phyloP scores from a whole-genome alignment of 352 stramenopile species.

The Globisporangium nunn region DNA sequence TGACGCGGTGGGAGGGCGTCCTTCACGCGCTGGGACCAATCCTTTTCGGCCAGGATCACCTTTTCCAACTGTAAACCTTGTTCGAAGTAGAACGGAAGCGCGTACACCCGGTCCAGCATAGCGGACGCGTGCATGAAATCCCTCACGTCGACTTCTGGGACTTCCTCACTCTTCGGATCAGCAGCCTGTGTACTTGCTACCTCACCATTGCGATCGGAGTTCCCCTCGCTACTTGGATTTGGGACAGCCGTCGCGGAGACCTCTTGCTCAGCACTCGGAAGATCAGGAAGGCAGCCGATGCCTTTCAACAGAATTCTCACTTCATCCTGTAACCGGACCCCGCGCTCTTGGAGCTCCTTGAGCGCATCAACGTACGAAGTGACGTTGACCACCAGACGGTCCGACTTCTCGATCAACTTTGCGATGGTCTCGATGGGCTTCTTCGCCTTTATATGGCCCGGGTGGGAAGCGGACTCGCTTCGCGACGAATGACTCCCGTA shows the following conservation, averaged over 20 bases:
- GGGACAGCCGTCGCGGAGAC: slow-evolving; percentile 5
- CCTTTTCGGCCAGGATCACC: slow-evolving; percentile 49
- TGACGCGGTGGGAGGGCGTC: slow-evolving; percentile 71
- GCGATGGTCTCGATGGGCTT: slow-evolving; percentile 60
- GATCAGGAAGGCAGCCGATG: slow-evolving; percentile 32
- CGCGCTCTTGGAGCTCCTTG: slow-evolving; percentile 45
- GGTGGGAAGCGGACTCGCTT: slow-evolving; percentile 1
- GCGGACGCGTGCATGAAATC: slow-evolving; percentile 44
- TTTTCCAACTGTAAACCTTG: slow-evolving; percentile 46
- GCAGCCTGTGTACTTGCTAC: background rate
- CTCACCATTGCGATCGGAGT: background rate
- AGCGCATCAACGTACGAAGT: slow-evolving; percentile 52
- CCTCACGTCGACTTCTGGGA: background rate
- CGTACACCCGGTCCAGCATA: slow-evolving; percentile 58
- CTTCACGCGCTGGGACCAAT: slow-evolving; percentile 62
- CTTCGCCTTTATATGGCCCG: slow-evolving; percentile 33
- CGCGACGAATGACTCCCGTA: slow-evolving; percentile 1
- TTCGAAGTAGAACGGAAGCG: slow-evolving; percentile 71
- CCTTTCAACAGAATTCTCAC: slow-evolving; percentile 41
- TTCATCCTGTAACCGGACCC: slow-evolving; percentile 37
- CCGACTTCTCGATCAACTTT: slow-evolving; percentile 61
- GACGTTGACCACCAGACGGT: slow-evolving; percentile 56
- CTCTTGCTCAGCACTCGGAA: background rate
- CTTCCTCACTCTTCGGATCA: background rate
- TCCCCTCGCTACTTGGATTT: background rate